These are phyloP conservation scores for Fusarium buharicum DNA, from an alignment of 2,329 filamentous ascomycete genomes.

Conservation along the genomic window DNA sequence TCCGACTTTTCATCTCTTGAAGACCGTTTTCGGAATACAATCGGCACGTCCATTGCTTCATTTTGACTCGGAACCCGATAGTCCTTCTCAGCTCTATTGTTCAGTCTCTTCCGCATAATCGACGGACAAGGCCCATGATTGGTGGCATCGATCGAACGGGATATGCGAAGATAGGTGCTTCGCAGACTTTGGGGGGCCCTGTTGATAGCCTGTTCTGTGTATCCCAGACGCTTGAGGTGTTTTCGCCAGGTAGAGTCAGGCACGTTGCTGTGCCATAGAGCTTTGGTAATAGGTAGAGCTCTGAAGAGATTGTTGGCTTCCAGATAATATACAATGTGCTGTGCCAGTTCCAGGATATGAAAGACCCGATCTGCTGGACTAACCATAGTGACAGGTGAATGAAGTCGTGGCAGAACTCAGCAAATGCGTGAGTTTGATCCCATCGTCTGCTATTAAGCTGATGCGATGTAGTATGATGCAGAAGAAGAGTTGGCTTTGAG, in stretches of 20 bases:
- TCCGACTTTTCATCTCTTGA: neutral
- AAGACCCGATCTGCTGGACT: slow-evolving; percentile 22
- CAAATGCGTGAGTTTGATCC: no score
- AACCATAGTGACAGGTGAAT: neutral
- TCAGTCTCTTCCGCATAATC: neutral
- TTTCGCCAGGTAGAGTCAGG: slow-evolving; percentile 5
- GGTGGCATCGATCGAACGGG: slow-evolving; percentile 7
- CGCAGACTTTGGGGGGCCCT: neutral
- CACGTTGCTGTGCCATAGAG: slow-evolving; percentile 10
- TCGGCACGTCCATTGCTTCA: neutral
- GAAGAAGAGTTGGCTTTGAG: neutral
- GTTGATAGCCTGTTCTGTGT: slow-evolving; percentile 2
- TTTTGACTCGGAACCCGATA: neutral
- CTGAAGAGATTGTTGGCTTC: slow-evolving; percentile 9
- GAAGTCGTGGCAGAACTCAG: neutral
- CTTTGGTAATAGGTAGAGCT: slow-evolving; percentile 10
- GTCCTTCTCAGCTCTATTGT: neutral
- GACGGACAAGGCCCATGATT: neutral
- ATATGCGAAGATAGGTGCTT: slow-evolving; percentile 10
- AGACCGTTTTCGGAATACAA: neutral
- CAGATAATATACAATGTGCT: slow-evolving; percentile 21
- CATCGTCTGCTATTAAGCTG: no score
- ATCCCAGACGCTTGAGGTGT: slow-evolving; percentile 15
- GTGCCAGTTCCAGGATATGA: slow-evolving; percentile 23
- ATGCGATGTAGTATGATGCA: neutral